Percentiles rank a stretch among this genome's conserved stretches.
These are phyloP conservation scores for Ustilago vetiveriae DNA, from an alignment of 1,284 basidiomycete species.

Conservation along the genomic window DNA sequence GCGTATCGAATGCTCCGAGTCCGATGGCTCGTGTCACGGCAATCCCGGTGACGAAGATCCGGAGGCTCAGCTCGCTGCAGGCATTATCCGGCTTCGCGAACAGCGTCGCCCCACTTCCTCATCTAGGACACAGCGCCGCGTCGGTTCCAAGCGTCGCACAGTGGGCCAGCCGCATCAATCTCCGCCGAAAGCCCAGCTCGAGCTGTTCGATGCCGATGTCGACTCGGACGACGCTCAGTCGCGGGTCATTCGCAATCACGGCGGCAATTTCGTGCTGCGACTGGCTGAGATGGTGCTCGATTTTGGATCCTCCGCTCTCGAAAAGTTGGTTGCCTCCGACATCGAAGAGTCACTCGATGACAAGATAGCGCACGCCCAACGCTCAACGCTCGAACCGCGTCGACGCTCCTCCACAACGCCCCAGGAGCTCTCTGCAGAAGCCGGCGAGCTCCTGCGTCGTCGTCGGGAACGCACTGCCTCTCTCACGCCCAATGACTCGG, in stretches of 20 bases:
- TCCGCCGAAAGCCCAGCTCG: slow-evolving; percentile 2
- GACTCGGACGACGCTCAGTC: slow-evolving; percentile 37
- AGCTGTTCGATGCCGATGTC: slow-evolving; percentile 3
- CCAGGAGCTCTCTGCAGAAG: slow-evolving; percentile 30
- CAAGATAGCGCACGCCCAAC: not conserved
- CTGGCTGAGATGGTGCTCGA: slow-evolving; percentile 43
- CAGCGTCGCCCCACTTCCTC: slow-evolving; percentile 22
- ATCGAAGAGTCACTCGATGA: slow-evolving; percentile 1
- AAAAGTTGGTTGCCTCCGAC: slow-evolving; percentile 17
- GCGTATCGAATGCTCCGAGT: slow-evolving; percentile 47
- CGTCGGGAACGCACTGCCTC: slow-evolving; percentile 27
- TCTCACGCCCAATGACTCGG: slow-evolving; percentile 7
- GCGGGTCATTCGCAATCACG: slow-evolving; percentile 24
- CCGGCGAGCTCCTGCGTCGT: slow-evolving; percentile 29
- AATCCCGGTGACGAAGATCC: slow-evolving; percentile 58
- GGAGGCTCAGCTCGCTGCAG: slow-evolving; percentile 55
- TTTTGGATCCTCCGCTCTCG: slow-evolving; percentile 37
- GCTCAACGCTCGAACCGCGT: slow-evolving; percentile 19
- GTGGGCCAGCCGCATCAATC: not conserved
- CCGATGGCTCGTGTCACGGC: slow-evolving; percentile 59
- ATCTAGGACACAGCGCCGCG: slow-evolving; percentile 13
- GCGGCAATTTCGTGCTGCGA: slow-evolving; percentile 36
- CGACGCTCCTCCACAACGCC: slow-evolving; percentile 33
- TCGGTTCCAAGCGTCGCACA: slow-evolving; percentile 10
- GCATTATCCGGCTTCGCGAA: slow-evolving; percentile 42